phyloP scores from a whole-genome alignment of 768 basidiomycete species.

The Artomyces pyxidatus region DNA sequence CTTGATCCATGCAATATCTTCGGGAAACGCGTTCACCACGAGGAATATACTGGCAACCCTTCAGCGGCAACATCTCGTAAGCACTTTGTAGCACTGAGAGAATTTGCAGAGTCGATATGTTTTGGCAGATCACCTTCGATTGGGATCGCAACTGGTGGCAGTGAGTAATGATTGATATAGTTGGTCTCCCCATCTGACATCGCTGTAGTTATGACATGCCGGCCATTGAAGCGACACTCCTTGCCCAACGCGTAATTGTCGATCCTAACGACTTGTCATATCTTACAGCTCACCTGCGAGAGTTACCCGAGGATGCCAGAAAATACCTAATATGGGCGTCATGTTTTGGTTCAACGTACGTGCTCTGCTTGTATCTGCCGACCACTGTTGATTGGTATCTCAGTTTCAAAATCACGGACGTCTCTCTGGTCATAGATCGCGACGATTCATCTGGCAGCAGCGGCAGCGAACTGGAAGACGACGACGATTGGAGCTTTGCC shows the following conservation, averaged over 20 bases:
- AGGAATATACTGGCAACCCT: slow-evolving; percentile 55
- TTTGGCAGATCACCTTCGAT: slow-evolving; percentile 49
- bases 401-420: slow-evolving; percentile 69
- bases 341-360: slow-evolving; percentile 64
- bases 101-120: slow-evolving; percentile 2
- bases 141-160: slow-evolving; percentile 61
- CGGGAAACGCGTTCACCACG: slow-evolving; percentile 65
- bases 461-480: slow-evolving; percentile 38
- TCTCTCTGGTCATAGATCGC: slow-evolving; percentile 67
- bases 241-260: slow-evolving; percentile 38
- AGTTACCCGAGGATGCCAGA: slow-evolving; percentile 54
- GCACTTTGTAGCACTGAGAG: slow-evolving; percentile 17
- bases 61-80: slow-evolving; percentile 54
- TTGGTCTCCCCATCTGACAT: no score
- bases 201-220: slow-evolving; percentile 42
- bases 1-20: slow-evolving; percentile 48
- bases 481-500: slow-evolving; percentile 43
- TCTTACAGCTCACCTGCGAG: slow-evolving; percentile 48
- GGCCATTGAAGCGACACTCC: slow-evolving; percentile 46
- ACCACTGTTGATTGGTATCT: background rate
- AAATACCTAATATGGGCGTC: slow-evolving; percentile 68
- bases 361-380: slow-evolving; percentile 6
- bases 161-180: no score
- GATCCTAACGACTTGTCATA: slow-evolving; percentile 60
- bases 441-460: slow-evolving; percentile 50